A percentile compares a stretch with the other conserved stretches of the same genome.
Conservation (phyloP, 805 yeast genomes). For the Wickerhamia fluorescens region DNA sequence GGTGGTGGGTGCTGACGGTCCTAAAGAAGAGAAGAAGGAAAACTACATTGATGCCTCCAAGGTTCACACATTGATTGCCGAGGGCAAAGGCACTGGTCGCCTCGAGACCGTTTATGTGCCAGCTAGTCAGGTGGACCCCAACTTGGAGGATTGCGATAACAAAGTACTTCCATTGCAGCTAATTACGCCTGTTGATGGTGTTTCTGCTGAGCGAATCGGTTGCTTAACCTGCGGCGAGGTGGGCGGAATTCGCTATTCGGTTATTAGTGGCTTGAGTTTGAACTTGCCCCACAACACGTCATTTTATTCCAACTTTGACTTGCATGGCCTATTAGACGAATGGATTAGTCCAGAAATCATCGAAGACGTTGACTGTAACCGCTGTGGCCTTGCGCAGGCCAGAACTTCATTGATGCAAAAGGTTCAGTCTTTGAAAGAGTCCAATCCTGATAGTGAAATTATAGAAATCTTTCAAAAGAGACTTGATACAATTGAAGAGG, state of each 20-base stretch:
- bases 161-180: conserved; percentile 49
- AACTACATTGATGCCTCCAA: conserved; percentile 15
- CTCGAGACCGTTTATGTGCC: conserved; percentile 65
- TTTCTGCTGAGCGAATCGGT: conserved; percentile 82
- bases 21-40: conserved; percentile 1
- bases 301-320: conserved; percentile 24
- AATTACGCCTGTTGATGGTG: conserved; percentile 88
- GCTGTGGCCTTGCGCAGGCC: conserved; percentile 74
- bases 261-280: conserved; percentile 65
- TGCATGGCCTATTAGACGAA: conserved; percentile 50
- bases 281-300: conserved; percentile 49
- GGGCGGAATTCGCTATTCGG: conserved; percentile 84
- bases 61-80: conserved; percentile 22
- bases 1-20: not conserved
- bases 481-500: conserved; percentile 29
- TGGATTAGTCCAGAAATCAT: conserved; percentile 81
- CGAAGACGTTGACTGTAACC: conserved; percentile 89
- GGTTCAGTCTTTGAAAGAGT: conserved; percentile 19
- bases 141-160: conserved; percentile 33
- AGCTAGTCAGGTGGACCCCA: conserved; percentile 72
- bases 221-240: conserved; percentile 88
- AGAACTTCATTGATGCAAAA: conserved; percentile 41
- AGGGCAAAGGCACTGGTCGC: conserved; percentile 45
- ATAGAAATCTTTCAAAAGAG: conserved; percentile 22
- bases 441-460: conserved; percentile 31